These are phyloP conservation scores for Cyberlindnera mycetangii DNA, from an alignment of 805 yeast species.

Conservation along the genomic window DNA sequence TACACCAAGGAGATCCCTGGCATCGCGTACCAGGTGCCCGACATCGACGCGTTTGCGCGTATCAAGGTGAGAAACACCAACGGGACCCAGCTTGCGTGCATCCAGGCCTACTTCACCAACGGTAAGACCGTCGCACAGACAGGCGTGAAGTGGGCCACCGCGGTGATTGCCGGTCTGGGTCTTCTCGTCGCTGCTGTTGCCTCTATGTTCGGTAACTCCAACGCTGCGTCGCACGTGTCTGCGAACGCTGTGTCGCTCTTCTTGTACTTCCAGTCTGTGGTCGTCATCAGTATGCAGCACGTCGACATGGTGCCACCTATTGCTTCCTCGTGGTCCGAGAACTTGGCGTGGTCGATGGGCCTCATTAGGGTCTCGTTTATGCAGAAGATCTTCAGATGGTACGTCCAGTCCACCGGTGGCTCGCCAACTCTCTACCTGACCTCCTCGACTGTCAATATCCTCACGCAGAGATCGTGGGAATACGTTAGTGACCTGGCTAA, in stretches of 20 bases:
- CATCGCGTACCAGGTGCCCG: conserved; percentile 87
- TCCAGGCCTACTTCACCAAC: conserved; percentile 79
- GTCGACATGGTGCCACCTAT: conserved; percentile 89
- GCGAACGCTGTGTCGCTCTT: conserved; percentile 84
- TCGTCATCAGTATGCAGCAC: conserved; percentile 77
- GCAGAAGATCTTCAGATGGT: conserved; percentile 86
- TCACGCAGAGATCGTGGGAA: conserved; percentile 67
- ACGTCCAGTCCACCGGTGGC: conserved; percentile 87
- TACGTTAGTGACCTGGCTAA: conserved; percentile 17
- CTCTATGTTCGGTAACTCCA: conserved; percentile 81
- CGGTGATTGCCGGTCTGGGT: conserved; percentile 87
- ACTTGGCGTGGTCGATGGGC: conserved; percentile 95
- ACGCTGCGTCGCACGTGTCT: conserved; percentile 84
- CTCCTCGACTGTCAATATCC: conserved; percentile 57
- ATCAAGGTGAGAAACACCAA: conserved; percentile 59
- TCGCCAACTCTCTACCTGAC: conserved; percentile 66
- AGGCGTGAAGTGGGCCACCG: conserved; percentile 92
- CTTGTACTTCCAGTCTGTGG: conserved; percentile 85
- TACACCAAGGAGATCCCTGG: conserved; percentile 68
- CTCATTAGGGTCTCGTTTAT: conserved; percentile 72
- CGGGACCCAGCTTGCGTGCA: conserved; percentile 81
- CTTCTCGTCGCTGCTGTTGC: conserved; percentile 76
- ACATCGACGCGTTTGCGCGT: conserved; percentile 77
- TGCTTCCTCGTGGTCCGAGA: conserved; percentile 89
- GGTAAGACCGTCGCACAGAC: conserved; percentile 96